A percentile compares a stretch with the other conserved stretches of the same genome.
These are phyloP conservation scores for Paramecium bursaria DNA, from an alignment of 73 alveolate genomes.

Conservation along the genomic window DNA sequence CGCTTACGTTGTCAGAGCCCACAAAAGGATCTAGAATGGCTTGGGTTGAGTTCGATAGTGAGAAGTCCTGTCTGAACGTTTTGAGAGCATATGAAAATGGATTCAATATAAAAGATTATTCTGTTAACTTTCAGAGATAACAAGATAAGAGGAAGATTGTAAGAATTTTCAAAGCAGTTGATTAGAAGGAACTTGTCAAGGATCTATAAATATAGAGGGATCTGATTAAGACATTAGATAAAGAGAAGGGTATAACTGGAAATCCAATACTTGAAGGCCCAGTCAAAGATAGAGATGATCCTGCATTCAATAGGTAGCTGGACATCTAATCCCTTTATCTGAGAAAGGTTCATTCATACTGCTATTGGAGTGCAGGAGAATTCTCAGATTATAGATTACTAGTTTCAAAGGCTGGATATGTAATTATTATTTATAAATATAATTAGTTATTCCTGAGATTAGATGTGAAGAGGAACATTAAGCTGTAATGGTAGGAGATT, in stretches of 20 bases:
- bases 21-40: slow-evolving; percentile 14
- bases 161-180: slow-evolving; percentile 31
- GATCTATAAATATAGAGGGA: slow-evolving; percentile 9
- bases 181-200: slow-evolving; percentile 28
- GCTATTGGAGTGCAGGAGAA: slow-evolving; percentile 59
- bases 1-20: slow-evolving; percentile 40
- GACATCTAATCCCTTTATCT: slow-evolving; percentile 26
- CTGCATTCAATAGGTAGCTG: slow-evolving; percentile 40
- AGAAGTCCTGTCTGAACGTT: background rate
- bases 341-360: slow-evolving; percentile 18
- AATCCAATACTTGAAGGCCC: slow-evolving; percentile 53
- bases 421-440: background rate
- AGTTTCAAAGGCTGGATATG: slow-evolving; percentile 52
- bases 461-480: slow-evolving; percentile 15
- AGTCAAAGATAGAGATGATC: slow-evolving; percentile 44
- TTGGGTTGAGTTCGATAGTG: slow-evolving; percentile 53
- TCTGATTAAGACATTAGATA: slow-evolving; percentile 7
- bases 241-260: slow-evolving; percentile 34
- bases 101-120: background rate
- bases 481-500: slow-evolving; percentile 30
- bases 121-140: background rate
- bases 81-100: background rate
- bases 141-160: slow-evolving; percentile 45
- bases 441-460: slow-evolving; percentile 47
- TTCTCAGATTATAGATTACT: slow-evolving; percentile 46